These are phyloP conservation scores for Bacterosira constricta DNA, from an alignment of 108 stramenopile species.

Conservation along the genomic window DNA sequence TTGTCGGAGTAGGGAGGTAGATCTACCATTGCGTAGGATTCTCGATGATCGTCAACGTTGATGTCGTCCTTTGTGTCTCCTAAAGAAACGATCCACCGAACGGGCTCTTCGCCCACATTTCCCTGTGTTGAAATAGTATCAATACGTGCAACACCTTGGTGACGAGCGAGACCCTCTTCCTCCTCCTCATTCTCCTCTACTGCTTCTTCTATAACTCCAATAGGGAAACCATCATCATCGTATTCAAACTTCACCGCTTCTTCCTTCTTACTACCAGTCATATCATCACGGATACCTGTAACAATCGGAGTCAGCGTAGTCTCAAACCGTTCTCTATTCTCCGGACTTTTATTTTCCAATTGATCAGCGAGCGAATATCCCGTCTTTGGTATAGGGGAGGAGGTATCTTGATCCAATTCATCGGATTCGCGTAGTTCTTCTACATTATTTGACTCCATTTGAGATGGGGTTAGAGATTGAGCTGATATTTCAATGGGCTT, in stretches of 20 bases:
- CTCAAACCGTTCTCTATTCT: slow-evolving; percentile 30
- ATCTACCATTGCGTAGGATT: slow-evolving; percentile 73
- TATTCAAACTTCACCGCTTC: slow-evolving; percentile 30
- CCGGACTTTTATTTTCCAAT: slow-evolving; percentile 22
- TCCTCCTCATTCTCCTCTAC: background rate
- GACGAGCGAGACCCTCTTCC: background rate
- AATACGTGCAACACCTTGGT: slow-evolving; percentile 46
- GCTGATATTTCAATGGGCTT: too few relatives aligned
- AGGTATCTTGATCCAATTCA: background rate
- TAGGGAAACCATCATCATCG: slow-evolving; percentile 40
- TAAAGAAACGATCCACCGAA: slow-evolving; percentile 45
- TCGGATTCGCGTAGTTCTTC: background rate
- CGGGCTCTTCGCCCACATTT: slow-evolving; percentile 36
- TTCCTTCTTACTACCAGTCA: background rate
- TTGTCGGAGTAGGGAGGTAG: slow-evolving; percentile 82
- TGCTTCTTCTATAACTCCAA: slow-evolving; percentile 5
- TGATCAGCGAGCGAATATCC: slow-evolving; percentile 39
- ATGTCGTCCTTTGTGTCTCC: slow-evolving; percentile 3
- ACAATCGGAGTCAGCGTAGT: slow-evolving; percentile 40
- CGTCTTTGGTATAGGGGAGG: slow-evolving; percentile 25
- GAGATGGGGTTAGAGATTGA: background rate
- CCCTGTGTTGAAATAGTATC: slow-evolving; percentile 46
- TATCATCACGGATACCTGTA: background rate
- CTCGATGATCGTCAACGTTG: background rate
- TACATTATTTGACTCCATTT: background rate